Base-by-base conservation (phyloP, 164 flowering plant species). In the Kalanchoe fedtschenkoi region DNA sequence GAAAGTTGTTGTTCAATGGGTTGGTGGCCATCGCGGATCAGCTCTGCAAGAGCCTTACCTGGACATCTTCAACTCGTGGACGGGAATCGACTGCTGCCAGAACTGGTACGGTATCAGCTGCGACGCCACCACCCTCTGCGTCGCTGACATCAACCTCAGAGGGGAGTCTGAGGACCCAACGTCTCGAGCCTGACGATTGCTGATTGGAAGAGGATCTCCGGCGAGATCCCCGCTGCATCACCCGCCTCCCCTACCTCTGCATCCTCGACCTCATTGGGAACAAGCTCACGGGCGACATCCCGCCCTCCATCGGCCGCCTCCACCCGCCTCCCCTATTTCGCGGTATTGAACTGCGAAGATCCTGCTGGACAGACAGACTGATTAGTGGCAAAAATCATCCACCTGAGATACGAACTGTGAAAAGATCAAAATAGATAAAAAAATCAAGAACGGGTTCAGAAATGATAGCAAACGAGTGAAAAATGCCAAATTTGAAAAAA, bases 181-280 rank as follows among this genome's bases (percentile, higher is more conserved):
- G 51, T 64, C 53, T 9, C 66, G 16, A 55, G 24, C 26, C 60
- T 64, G 29, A 56, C 32, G 37, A 39, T 64, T 14, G 66, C 88
- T 62, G 88, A 83, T 75, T 83, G 88, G 88, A 81, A 83, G 60
- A 81, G 70, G 1, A 70, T 83, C 65, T 62, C 86, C 65, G 88
- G 86, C 24, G 68, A 68, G 34, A 78, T 83, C 33, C 88, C 88
- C 0, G 71, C 0, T 83, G 88, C 69, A 13, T 83, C 16, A 17
- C 75, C 61, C 65, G 78, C 15, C 71, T 84, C 6, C 22, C 76
- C 15, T 47, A 65, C 22, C 75, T 81, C n/a, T 71, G 77, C 0
- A 70, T 83, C 59, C 67, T 83, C n/a, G 86, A 83, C 66, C 74
- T 83, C 38, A 24, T 73, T 60, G 84, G 86, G 0, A 83, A 83